Conservation (phyloP, 2,329 filamentous ascomycete species). For the Davidsoniella australis region DNA sequence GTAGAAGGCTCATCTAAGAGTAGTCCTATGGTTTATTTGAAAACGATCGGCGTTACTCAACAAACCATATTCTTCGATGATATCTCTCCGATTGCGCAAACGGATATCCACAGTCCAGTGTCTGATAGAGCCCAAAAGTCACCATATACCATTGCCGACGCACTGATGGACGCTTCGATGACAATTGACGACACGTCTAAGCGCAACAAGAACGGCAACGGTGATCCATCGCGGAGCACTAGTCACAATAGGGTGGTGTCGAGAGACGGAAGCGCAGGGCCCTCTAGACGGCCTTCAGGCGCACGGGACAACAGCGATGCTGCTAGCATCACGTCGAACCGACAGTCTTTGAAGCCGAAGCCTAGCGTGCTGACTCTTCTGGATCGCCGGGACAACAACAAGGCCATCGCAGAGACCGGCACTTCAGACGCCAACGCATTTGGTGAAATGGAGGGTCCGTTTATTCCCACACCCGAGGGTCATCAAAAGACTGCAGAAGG, state of each 20-base stretch:
- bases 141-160: slow-evolving; percentile 73
- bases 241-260: slow-evolving; percentile 8
- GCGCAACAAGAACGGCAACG: slow-evolving; percentile 32
- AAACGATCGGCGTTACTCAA: slow-evolving; percentile 58
- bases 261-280: slow-evolving; percentile 4
- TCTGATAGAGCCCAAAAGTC: slow-evolving; percentile 19
- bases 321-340: slow-evolving; percentile 11
- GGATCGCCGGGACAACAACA: slow-evolving; percentile 40
- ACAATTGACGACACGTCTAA: slow-evolving; percentile 53
- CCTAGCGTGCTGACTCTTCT: slow-evolving; percentile 42
- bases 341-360: slow-evolving; percentile 23
- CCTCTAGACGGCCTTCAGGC: neutral
- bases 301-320: slow-evolving; percentile 8
- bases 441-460: slow-evolving; percentile 41
- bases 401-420: slow-evolving; percentile 40
- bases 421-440: slow-evolving; percentile 43
- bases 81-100: slow-evolving; percentile 25
- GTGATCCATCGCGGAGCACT: slow-evolving; percentile 1
- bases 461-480: slow-evolving; percentile 18
- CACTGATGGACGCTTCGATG: slow-evolving; percentile 78
- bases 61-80: slow-evolving; percentile 85
- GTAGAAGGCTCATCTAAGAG: slow-evolving; percentile 23
- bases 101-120: slow-evolving; percentile 14
- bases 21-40: slow-evolving; percentile 57
- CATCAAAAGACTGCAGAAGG: neutral